Percentiles rank a stretch among this genome's conserved stretches.
Conservation (phyloP, 2,329 filamentous ascomycete species). For the Sporothrix pallida region DNA sequence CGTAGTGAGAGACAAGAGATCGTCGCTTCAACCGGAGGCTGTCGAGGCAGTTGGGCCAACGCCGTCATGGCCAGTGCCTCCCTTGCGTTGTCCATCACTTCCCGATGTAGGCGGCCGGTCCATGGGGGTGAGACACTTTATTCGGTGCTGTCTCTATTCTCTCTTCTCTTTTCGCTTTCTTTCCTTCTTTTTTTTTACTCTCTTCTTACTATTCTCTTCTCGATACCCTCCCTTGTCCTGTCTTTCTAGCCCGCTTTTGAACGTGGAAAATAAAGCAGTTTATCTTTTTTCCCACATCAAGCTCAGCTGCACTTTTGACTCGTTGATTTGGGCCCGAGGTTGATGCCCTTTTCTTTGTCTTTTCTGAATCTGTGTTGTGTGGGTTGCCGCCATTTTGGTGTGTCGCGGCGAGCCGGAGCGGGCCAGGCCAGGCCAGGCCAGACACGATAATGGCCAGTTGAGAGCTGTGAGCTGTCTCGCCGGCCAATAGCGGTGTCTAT, state of each 20-base stretch:
- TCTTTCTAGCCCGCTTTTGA: neutral
- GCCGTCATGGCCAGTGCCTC: neutral
- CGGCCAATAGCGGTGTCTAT: too few relatives aligned
- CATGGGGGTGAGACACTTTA: neutral
- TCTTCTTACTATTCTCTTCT: neutral
- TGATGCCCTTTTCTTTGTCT: neutral
- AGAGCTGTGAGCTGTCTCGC: neutral
- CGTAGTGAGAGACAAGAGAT: neutral
- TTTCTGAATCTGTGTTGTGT: neutral
- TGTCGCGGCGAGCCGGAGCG: neutral
- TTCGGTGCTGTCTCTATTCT: neutral
- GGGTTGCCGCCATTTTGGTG: neutral
- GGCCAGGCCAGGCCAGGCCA: conserved; percentile 2
- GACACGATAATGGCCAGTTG: conserved; percentile 17
- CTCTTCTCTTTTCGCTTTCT: neutral
- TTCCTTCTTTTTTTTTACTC: neutral
- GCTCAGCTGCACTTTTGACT: neutral
- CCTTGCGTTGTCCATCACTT: conserved; percentile 23
- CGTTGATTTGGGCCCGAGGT: neutral
- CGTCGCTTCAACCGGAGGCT: conserved; percentile 2
- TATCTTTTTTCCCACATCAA: too few relatives aligned
- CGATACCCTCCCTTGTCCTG: too few relatives aligned
- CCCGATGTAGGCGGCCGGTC: neutral
- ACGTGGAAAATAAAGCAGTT: neutral
- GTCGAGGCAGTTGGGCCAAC: neutral